phyloP scores from a whole-genome alignment of 805 yeast genomes.

The Scheffersomyces spartinae region DNA sequence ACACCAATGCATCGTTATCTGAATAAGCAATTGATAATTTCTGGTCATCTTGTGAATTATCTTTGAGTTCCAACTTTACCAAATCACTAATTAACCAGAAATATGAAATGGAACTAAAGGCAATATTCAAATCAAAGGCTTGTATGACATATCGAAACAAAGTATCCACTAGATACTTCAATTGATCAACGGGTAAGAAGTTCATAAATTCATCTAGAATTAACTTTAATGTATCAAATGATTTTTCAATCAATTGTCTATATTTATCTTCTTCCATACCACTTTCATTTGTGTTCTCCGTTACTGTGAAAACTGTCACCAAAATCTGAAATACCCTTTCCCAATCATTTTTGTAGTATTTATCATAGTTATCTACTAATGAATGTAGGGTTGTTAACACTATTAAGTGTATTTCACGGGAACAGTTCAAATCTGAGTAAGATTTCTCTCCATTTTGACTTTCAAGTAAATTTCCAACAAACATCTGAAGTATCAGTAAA shows the following conservation, averaged over 20 bases:
- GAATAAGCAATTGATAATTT: no score
- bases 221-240: slow-evolving; percentile 75
- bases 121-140: slow-evolving; percentile 63
- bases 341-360: slow-evolving; percentile 57
- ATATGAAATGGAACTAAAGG: slow-evolving; percentile 83
- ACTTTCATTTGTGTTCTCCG: slow-evolving; percentile 12
- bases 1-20: no score
- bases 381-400: slow-evolving; percentile 53
- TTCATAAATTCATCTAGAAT: slow-evolving; percentile 78
- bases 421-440: no score
- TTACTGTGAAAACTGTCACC: slow-evolving; percentile 9
- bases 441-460: no score
- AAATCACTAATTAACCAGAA: slow-evolving; percentile 89
- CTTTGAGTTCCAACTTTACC: slow-evolving; percentile 12
- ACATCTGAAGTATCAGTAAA: no score
- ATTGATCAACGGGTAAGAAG: slow-evolving; percentile 54
- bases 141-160: slow-evolving; percentile 65
- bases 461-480: no score
- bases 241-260: slow-evolving; percentile 43
- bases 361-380: slow-evolving; percentile 71
- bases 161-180: slow-evolving; percentile 58
- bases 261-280: slow-evolving; percentile 39
- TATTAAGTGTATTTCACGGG: slow-evolving; percentile 56
- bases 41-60: background rate
- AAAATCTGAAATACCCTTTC: slow-evolving; percentile 51